Evolutionary conservation across 306 rosid species (phyloP), one percentile per base, ranked within the genome.

Genomic region (Lathyrus oleraceus): DNA sequence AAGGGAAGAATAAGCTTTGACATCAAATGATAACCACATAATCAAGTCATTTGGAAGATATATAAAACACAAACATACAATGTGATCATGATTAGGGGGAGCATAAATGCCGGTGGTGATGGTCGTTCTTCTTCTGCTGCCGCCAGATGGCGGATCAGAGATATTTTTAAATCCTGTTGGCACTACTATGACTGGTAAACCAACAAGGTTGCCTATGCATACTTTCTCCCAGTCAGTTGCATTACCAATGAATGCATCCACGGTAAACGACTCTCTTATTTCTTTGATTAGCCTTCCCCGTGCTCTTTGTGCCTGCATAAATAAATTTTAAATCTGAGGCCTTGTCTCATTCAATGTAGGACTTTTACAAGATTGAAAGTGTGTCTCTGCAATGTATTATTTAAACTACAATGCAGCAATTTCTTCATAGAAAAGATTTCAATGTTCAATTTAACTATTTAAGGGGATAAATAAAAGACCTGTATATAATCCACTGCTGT

Each of bases 221-320:
- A 91, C 87, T 81, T 75, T 87, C 78, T 91, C 97, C 97, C 94
- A 89, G 16, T 89, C 89, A 6, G 90, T 74, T 60, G 91, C 96
- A 76, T 82, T 78, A 65, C 94, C 91, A 65, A 89, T 82, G 70
- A 89, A 76, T 15, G 96, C 96, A 69, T 91, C 91, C 6, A 89
- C 80, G 0, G 71, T 76, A 56, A 91, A 87, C 17, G 78, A 78
- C 28, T 89, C 87, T 76, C 58, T 75, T 47, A 87, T 81, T 81
- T 87, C 94, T 39, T 16, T 78, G 30, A 82, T 87, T 59, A 91
- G 73, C 75, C 76, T 82, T 48, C 91, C 90, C 74, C 87, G 59
- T 13, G 86, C 90, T 81, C 97, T 81, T 49, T 85, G 94, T 57
- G 91, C 88, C 94, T 87, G 87, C 42, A 61, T 49, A 61, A 58